These are phyloP conservation scores for Dichotomocladium elegans DNA, from an alignment of 371 early-diverging fungal species.

Conservation along the genomic window DNA sequence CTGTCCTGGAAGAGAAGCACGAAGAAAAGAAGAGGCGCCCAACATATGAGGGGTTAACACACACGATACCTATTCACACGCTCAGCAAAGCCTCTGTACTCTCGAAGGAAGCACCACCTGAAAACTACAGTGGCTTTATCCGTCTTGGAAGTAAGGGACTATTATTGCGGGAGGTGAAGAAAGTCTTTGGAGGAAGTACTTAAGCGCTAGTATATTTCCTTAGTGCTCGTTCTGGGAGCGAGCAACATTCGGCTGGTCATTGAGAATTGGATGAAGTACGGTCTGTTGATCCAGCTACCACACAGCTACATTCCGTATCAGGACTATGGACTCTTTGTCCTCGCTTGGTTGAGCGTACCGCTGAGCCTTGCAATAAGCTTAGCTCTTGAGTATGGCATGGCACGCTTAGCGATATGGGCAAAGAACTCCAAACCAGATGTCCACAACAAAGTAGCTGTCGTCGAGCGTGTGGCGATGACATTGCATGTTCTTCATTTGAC, in stretches of 20 bases:
- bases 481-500: slow-evolving; percentile 56
- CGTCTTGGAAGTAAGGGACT: slow-evolving; percentile 57
- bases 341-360: slow-evolving; percentile 52
- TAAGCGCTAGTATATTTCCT: neutral
- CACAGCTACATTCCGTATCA: slow-evolving; percentile 49
- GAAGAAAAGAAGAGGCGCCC: slow-evolving; percentile 26
- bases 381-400: slow-evolving; percentile 52
- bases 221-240: slow-evolving; percentile 80
- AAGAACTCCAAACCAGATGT: slow-evolving; percentile 36
- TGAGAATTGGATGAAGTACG: slow-evolving; percentile 89
- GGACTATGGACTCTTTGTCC: slow-evolving; percentile 52
- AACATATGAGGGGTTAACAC: slow-evolving; percentile 32
- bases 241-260: slow-evolving; percentile 80
- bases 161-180: too few relatives aligned
- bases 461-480: slow-evolving; percentile 27
- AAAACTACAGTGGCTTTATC: slow-evolving; percentile 70
- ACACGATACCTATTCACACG: slow-evolving; percentile 65
- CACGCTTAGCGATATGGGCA: slow-evolving; percentile 24
- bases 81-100: slow-evolving; percentile 57
- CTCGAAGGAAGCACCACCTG: slow-evolving; percentile 74
- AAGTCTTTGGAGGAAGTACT: too few relatives aligned
- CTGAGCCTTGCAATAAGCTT: slow-evolving; percentile 49
- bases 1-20: slow-evolving; percentile 27
- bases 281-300: slow-evolving; percentile 70
- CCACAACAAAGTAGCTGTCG: slow-evolving; percentile 22